A percentile compares a stretch with the other conserved stretches of the same genome.
These are phyloP conservation scores for Dioscorea cayenensis DNA, from an alignment of 116 monocot species.

Conservation along the genomic window DNA sequence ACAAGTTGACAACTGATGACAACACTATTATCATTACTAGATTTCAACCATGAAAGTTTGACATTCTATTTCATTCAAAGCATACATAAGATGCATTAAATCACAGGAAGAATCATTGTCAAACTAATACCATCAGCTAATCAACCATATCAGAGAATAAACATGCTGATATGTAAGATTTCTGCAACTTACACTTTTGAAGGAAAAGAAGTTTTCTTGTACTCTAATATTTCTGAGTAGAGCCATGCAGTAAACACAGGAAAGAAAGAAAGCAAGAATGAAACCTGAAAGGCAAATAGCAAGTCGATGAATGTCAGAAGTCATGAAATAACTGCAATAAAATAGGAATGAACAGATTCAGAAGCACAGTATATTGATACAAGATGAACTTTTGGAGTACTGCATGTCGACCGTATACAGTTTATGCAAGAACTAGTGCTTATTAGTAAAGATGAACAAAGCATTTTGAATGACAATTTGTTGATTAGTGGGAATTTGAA, in stretches of 20 bases:
- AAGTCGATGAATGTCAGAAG: background rate
- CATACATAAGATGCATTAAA: too few species aligned
- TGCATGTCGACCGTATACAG: too few species aligned
- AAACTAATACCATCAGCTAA: background rate
- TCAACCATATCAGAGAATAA: background rate
- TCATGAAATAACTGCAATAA: background rate
- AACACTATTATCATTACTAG: too few species aligned
- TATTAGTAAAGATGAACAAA: too few species aligned
- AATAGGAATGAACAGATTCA: background rate
- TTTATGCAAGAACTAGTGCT: too few species aligned
- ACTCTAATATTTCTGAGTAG: constrained; percentile 73
- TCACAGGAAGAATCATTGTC: background rate
- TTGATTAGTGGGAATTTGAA: too few species aligned
- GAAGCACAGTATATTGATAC: background rate
- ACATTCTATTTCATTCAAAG: too few species aligned
- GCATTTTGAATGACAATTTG: too few species aligned
- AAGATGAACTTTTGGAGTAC: too few species aligned
- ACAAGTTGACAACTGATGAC: too few species aligned
- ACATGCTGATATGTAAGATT: background rate
- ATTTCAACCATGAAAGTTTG: too few species aligned
- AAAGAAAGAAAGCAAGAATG: constrained; percentile 77
- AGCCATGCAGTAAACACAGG: constrained; percentile 75
- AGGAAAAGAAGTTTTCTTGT: constrained; percentile 46
- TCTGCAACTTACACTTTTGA: constrained; percentile 60
- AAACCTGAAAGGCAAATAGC: constrained; percentile 44